Base-by-base conservation (phyloP, 371 early-diverging fungal species). In the Actinomortierella wolfii region DNA sequence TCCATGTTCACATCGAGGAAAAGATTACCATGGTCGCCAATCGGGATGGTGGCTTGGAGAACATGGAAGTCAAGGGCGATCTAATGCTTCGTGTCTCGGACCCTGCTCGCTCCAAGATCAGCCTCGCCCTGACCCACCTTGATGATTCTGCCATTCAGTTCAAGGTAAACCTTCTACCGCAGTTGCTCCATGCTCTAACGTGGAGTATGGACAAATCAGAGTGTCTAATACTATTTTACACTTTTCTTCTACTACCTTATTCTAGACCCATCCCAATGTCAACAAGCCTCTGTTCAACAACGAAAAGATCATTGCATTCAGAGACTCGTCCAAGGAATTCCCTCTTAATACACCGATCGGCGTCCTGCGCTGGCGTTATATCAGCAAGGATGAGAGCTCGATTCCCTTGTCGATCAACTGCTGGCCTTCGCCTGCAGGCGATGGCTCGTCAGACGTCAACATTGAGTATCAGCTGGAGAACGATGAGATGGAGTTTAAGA, bases 181-280 rank as follows among this genome's bases (percentile, higher is more conserved):
- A n/a, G n/a, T n/a, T 28, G 39, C 51, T 17, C 26, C 8, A 3
- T 18, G 8, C 46, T 15, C 39, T 26, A 28, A 24, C 23, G 18
- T 5, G 20, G 49, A 43, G 15, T 43, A 15, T 17, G 59, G 3
- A 1, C 8, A 23, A 39, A 20, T 55, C n/a, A 14, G 39, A 52
- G 21, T 52, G 25, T 15, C 20, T 17, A 25, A 40, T 34, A 34
- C 11, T 34, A 4, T 7, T 18, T 51, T 11, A 24, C 49, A 14
- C 17, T 48, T 39, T 23, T 25, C 46, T 14, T 23, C 18, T 14
- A 24, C 17, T 23, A 13, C 1, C 29, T 9, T 47, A 20, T 25
- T 67, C 23, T 78, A 94, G 92, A 95, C 96, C 4, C 97, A 98
- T 73, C 98, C 98, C n/a, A 93, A 96, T 62, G 91, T 98, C 24